A percentile compares a stretch with the other conserved stretches of the same genome.
phyloP scores from a whole-genome alignment of 1,284 basidiomycete species.

The Puccinia novopanici region DNA sequence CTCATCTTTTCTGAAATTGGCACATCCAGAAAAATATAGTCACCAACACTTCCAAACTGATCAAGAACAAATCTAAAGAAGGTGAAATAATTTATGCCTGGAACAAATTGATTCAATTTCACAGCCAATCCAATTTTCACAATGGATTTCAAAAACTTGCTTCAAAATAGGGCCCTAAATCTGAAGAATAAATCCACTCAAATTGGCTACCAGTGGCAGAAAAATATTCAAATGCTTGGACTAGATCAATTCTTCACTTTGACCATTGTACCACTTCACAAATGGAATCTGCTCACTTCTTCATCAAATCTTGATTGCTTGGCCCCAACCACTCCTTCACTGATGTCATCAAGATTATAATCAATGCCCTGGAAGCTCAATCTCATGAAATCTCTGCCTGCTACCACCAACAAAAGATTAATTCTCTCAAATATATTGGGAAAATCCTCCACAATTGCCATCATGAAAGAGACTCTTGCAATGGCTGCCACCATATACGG shows the following conservation, averaged over 20 bases:
- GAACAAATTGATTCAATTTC: no score
- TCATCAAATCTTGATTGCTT: background rate
- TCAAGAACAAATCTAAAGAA: no score
- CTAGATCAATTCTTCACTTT: background rate
- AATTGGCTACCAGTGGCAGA: background rate
- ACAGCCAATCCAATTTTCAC: no score
- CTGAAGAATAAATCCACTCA: background rate
- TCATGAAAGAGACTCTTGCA: no score
- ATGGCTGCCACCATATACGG: no score
- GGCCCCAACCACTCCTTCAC: background rate
- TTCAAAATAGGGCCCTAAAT: background rate
- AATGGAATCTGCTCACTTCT: background rate
- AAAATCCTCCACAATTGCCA: no score
- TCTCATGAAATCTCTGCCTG: background rate
- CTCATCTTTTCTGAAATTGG: no score
- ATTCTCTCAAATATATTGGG: background rate
- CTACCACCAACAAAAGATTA: background rate
- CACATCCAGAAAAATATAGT: no score
- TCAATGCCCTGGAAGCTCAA: background rate
- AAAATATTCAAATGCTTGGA: constrained; percentile 20
- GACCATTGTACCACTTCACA: background rate
- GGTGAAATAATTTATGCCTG: no score
- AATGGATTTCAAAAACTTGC: background rate
- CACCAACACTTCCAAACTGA: no score
- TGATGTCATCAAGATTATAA: background rate